Percentiles rank a stretch among this genome's conserved stretches.
Evolutionary conservation across 495 filamentous ascomycete species (phyloP).

Genomic region (Penicillium coprophilum): DNA sequence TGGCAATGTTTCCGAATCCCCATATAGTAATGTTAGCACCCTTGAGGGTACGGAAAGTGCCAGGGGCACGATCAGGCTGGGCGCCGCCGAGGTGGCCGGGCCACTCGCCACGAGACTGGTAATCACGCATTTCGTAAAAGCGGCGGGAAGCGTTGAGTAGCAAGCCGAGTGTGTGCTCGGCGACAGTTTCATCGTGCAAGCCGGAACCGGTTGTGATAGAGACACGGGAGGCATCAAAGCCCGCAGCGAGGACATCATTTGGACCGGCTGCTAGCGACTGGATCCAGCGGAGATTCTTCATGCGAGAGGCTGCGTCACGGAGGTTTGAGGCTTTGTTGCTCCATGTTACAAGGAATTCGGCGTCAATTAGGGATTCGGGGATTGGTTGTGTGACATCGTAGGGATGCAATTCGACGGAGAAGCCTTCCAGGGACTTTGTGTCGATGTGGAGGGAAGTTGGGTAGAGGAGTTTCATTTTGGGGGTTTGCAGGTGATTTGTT

Average conservation of each 20-base stretch:
- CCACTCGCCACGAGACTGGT: conserved; percentile 52
- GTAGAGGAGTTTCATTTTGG: conserved; percentile 60
- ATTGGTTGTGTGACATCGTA: conserved; percentile 56
- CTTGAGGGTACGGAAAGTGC: conserved; percentile 55
- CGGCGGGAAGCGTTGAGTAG: conserved; percentile 50
- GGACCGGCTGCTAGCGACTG: conserved; percentile 61
- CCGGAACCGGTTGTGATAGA: conserved; percentile 57
- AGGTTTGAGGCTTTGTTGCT: conserved; percentile 53
- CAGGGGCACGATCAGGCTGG: conserved; percentile 45
- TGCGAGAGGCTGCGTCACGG: conserved; percentile 44
- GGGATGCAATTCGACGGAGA: conserved; percentile 49
- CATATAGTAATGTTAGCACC: conserved; percentile 41
- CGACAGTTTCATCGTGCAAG: conserved; percentile 59
- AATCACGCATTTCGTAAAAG: conserved; percentile 60
- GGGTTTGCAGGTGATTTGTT: conserved; percentile 3
- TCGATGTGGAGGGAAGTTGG: conserved; percentile 57
- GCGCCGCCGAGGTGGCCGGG: conserved; percentile 55
- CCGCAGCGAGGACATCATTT: conserved; percentile 58
- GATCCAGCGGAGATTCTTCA: conserved; percentile 58
- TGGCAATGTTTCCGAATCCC: conserved; percentile 39
- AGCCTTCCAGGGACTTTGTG: conserved; percentile 49
- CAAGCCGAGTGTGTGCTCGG: conserved; percentile 57
- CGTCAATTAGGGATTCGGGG: conserved; percentile 52
- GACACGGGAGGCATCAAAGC: conserved; percentile 48
- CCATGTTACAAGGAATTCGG: conserved; percentile 58